Base-by-base conservation (phyloP, 306 rosid genomes). In the Citrullus colocynthis region DNA sequence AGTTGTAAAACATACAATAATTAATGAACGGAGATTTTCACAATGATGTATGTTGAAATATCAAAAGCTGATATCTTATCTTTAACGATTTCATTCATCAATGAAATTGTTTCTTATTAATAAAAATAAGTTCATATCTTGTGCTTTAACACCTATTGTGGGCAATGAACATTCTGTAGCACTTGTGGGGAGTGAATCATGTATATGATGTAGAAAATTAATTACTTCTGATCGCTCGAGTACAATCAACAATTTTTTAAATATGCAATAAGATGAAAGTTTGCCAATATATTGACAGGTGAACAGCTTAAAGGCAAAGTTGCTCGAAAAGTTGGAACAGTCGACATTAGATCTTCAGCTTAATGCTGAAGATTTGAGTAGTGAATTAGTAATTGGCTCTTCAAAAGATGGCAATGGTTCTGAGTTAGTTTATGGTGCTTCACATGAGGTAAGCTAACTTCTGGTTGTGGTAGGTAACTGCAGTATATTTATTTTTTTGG, bases 241-340 rank as follows among this genome's bases (percentile, higher is more conserved):
- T 61, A n/a, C 51, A 65, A 36, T 37, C 77, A 28, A 28, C 62
- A 52, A 51, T 74, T 32, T 72, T 49, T 16, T 78, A 48, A 9
- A 74, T 45, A 76, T 83, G 74, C 77, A 63, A 48, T 80, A 77
- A 60, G 83, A 80, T 82, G 81, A 63, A 80, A 71, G 75, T 72
- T 67, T 74, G 57, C 78, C 77, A 57, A 77, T 78, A 18, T 85
- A 42, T 86, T 87, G 88, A 78, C 90, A 95, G 97, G 91, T 92
- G 82, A 88, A 90, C 73, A 89, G 86, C 80, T 89, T 95, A 86
- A 90, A 90, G 87, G 90, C 81, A 37, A 91, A 88, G 85, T 78
- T 92, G 76, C 91, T 95, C 37, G 96, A 86, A 75, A 95, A 95
- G 79, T 84, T 95, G 82, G 97, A 93, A 84, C 96, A 88, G 67